These are phyloP conservation scores for Spathaspora gorwiae DNA, from an alignment of 805 yeast species.

Conservation along the genomic window DNA sequence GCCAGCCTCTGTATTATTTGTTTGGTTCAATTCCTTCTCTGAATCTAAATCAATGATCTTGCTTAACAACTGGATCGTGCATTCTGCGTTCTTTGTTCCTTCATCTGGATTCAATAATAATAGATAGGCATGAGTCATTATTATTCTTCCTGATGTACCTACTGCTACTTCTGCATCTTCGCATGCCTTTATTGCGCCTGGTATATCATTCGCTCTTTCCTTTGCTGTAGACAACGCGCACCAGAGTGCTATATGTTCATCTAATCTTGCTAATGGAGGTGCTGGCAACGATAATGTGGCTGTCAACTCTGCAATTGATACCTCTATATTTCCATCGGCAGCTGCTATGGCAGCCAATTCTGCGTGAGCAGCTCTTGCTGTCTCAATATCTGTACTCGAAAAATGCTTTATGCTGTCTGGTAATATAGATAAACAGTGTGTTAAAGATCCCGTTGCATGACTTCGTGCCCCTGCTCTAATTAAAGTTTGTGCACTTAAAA, in stretches of 20 bases:
- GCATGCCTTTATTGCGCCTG: constrained; percentile 47
- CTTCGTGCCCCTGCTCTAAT: constrained; percentile 38
- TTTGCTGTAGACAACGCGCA: constrained; percentile 48
- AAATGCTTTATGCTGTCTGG: constrained; percentile 29
- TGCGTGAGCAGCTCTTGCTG: constrained; percentile 49
- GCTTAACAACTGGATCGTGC: constrained; percentile 33
- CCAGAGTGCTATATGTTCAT: constrained; percentile 50
- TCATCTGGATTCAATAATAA: constrained; percentile 21
- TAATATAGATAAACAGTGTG: constrained; percentile 39
- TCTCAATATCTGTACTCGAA: constrained; percentile 34
- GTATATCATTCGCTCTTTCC: constrained; percentile 47
- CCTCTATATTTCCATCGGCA: constrained; percentile 45
- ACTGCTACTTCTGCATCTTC: constrained; percentile 43
- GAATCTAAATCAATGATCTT: constrained; percentile 25
- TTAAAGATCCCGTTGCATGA: constrained; percentile 46
- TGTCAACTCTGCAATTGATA: constrained; percentile 46
- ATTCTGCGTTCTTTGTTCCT: constrained; percentile 19
- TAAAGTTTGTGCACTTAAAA: constrained; percentile 46
- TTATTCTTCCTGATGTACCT: constrained; percentile 41
- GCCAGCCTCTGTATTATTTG: constrained; percentile 23
- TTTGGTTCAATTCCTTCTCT: constrained; percentile 17
- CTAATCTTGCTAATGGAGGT: constrained; percentile 40
- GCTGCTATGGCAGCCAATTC: constrained; percentile 55
- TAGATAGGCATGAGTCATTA: constrained; percentile 48
- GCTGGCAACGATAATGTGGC: constrained; percentile 49